A percentile compares a stretch with the other conserved stretches of the same genome.
These are phyloP conservation scores for Calendula officinalis DNA, from an alignment of 129 eudicot species.

Conservation along the genomic window DNA sequence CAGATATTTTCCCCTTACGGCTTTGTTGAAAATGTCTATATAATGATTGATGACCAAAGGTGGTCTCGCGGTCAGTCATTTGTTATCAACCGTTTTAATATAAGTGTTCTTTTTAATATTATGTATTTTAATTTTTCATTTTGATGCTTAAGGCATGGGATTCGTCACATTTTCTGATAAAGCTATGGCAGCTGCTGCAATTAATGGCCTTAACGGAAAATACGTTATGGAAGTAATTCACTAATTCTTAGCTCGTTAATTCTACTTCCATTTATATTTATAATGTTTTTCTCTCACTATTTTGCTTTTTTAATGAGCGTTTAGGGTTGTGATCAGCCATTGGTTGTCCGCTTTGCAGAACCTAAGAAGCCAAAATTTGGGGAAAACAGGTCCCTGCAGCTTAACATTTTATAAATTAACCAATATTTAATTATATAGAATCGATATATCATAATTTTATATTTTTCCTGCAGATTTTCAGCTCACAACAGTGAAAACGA, in stretches of 20 bases:
- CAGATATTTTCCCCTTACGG: slow-evolving; percentile 92
- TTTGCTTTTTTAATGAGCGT: slow-evolving; percentile 8
- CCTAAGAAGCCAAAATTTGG: slow-evolving; percentile 85
- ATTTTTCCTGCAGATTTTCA: slow-evolving; percentile 45
- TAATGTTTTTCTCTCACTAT: slow-evolving; percentile 30
- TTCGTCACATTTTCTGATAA: slow-evolving; percentile 65
- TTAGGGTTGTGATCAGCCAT: slow-evolving; percentile 86
- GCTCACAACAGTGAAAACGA: slow-evolving; percentile 33
- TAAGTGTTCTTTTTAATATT: neutral
- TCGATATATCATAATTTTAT: no score
- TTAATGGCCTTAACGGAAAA: slow-evolving; percentile 65
- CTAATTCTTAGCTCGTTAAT: slow-evolving; percentile 6
- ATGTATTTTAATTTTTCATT: slow-evolving; percentile 12
- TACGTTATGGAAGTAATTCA: slow-evolving; percentile 61
- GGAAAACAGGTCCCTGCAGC: slow-evolving; percentile 58
- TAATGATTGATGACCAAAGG: slow-evolving; percentile 54
- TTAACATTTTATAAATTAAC: slow-evolving; percentile 14
- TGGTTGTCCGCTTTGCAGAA: slow-evolving; percentile 81
- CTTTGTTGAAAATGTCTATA: slow-evolving; percentile 55
- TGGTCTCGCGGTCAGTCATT: slow-evolving; percentile 66
- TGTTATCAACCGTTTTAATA: slow-evolving; percentile 5
- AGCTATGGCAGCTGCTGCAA: slow-evolving; percentile 77
- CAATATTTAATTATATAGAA: neutral
- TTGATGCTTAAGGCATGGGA: slow-evolving; percentile 66
- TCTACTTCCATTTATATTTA: slow-evolving; percentile 10